phyloP scores from a whole-genome alignment of 2,329 filamentous ascomycete species.

The Dactylellina leptospora region DNA sequence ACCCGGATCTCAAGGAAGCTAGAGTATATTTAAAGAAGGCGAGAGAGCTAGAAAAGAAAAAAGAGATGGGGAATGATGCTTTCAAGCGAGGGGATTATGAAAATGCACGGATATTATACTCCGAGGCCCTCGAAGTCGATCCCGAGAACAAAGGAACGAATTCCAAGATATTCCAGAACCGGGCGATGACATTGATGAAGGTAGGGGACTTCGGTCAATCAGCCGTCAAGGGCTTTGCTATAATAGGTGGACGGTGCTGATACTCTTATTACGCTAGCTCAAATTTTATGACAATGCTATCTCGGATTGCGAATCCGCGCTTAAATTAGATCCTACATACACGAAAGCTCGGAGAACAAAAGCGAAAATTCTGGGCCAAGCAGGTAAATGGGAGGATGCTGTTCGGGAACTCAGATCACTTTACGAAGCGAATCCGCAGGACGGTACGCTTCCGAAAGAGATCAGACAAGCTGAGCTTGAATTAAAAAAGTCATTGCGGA shows the following conservation, averaged over 20 bases:
- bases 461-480: conserved; percentile 90
- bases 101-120: conserved; percentile 84
- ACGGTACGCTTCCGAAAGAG: conserved; percentile 82
- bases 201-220: conserved; percentile 58
- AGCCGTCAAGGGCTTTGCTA: too few relatives aligned
- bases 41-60: conserved; percentile 90
- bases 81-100: conserved; percentile 87
- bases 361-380: conserved; percentile 85
- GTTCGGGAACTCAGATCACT: conserved; percentile 88
- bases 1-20: conserved; percentile 88
- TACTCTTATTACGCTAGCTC: conserved; percentile 63
- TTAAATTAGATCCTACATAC: conserved; percentile 83
- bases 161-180: conserved; percentile 92
- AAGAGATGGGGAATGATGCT: conserved; percentile 87
- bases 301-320: conserved; percentile 82
- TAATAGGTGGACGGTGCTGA: too few relatives aligned
- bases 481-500: conserved; percentile 95
- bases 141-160: conserved; percentile 90
- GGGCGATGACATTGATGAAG: conserved; percentile 82
- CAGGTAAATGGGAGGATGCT: conserved; percentile 90
- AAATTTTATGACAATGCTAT: conserved; percentile 86
- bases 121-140: conserved; percentile 82
- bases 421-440: conserved; percentile 81
- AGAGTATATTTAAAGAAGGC: conserved; percentile 88
- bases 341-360: conserved; percentile 91